Percentiles rank a stretch among this genome's conserved stretches.
These are phyloP conservation scores for Trichoderma atroviride DNA, from an alignment of 2,329 filamentous ascomycete species.

Conservation along the genomic window DNA sequence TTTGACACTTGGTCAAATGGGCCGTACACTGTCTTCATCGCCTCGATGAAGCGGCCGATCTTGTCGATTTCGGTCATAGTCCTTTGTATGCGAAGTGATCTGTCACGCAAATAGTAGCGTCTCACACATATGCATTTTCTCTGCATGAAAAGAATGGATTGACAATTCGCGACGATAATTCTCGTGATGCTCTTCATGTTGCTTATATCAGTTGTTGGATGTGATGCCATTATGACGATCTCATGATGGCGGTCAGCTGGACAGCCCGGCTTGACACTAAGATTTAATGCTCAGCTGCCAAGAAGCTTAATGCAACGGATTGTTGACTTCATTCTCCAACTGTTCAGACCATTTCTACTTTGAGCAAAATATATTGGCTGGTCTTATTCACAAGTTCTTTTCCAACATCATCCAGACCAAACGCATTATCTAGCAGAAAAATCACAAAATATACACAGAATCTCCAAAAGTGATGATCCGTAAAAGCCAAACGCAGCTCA, in stretches of 20 bases:
- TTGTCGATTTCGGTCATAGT: background rate
- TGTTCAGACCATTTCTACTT: background rate
- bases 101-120: background rate
- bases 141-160: background rate
- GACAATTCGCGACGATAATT: background rate
- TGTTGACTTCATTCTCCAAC: background rate
- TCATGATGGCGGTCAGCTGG: constrained; percentile 9
- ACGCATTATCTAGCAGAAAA: background rate
- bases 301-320: background rate
- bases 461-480: background rate
- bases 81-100: background rate
- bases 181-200: background rate
- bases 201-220: background rate
- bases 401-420: background rate
- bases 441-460: background rate
- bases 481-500: background rate
- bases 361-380: background rate
- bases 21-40: constrained; percentile 46
- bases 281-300: background rate
- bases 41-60: constrained; percentile 38
- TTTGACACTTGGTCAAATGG: constrained; percentile 33
- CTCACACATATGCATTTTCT: no score
- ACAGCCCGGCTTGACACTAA: background rate
- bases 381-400: background rate
- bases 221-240: constrained; percentile 23